These are phyloP conservation scores for Pichia ethanolica DNA, from an alignment of 805 yeast species.

Conservation along the genomic window DNA sequence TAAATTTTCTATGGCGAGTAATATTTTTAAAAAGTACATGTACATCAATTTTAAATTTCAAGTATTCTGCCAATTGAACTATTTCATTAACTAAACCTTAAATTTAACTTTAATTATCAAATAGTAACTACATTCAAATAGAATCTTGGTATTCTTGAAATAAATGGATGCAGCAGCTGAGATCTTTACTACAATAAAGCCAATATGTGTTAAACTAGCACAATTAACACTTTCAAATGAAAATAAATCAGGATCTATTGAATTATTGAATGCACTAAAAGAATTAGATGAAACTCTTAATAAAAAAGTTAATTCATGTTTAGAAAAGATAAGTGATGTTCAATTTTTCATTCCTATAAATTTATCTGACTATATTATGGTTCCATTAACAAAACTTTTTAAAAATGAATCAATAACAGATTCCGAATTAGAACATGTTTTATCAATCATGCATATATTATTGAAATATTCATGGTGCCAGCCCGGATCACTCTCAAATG, in stretches of 20 bases:
- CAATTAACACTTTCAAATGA: constrained; percentile 35
- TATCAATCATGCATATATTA: constrained; percentile 39
- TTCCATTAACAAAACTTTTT: constrained; percentile 50
- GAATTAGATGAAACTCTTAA: constrained; percentile 21
- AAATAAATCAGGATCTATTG: constrained; percentile 25
- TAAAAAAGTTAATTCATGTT: background rate
- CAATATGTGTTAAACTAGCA: constrained; percentile 38
- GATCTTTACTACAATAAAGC: constrained; percentile 27
- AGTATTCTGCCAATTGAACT: too few relatives aligned
- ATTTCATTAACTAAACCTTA: too few relatives aligned
- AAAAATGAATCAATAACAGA: constrained; percentile 40
- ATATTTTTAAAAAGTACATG: too few relatives aligned
- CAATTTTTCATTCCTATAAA: constrained; percentile 25
- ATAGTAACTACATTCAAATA: too few relatives aligned
- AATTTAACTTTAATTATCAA: too few relatives aligned
- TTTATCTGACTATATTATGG: constrained; percentile 55
- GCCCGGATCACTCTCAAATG: constrained; percentile 29
- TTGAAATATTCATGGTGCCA: constrained; percentile 41
- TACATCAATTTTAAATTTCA: too few relatives aligned
- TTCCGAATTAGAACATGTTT: constrained; percentile 36
- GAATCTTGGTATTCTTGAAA: too few relatives aligned
- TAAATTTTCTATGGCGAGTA: too few relatives aligned
- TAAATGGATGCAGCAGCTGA: constrained; percentile 6
- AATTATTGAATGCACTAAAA: constrained; percentile 27
- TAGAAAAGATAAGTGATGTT: background rate